Percentiles rank a stretch among this genome's conserved stretches.
Evolutionary conservation across 2,329 filamentous ascomycete species (phyloP).

Genomic region (Hirsutella rhossiliensis): DNA sequence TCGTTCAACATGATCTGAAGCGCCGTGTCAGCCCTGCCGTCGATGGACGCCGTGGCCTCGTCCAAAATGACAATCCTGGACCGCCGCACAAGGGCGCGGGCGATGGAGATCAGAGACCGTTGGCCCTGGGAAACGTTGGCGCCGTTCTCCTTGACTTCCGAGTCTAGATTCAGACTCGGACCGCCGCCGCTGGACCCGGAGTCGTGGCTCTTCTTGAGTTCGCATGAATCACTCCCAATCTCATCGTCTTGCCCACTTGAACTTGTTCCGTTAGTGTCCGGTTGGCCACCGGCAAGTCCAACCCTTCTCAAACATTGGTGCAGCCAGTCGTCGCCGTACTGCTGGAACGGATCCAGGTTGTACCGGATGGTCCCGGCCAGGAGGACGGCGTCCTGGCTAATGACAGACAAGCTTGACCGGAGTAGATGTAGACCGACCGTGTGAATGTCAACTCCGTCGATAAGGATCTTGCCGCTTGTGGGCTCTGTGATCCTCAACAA

Average conservation of each 20-base stretch:
- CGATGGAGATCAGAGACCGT: constrained; percentile 88
- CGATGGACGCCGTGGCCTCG: constrained; percentile 85
- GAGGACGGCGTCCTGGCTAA: constrained; percentile 74
- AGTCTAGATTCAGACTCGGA: constrained; percentile 67
- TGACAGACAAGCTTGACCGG: constrained; percentile 66
- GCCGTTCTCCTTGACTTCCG: constrained; percentile 81
- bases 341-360: constrained; percentile 74
- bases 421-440: constrained; percentile 65
- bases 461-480: constrained; percentile 47
- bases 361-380: constrained; percentile 76
- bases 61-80: constrained; percentile 93
- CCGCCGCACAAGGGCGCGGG: constrained; percentile 75
- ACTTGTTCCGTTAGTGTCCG: constrained; percentile 1
- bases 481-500: constrained; percentile 66
- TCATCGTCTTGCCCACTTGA: constrained; percentile 1
- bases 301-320: not conserved
- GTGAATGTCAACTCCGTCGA: constrained; percentile 58
- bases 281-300: too few species aligned
- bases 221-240: too few species aligned
- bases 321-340: not conserved
- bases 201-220: too few species aligned
- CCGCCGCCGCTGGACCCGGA: constrained; percentile 15
- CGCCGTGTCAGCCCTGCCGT: constrained; percentile 94
- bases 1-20: constrained; percentile 81
- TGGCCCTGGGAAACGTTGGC: constrained; percentile 94